Evolutionary conservation across 2,329 filamentous ascomycete genomes (phyloP), one percentile per base, ranked within the genome.

Genomic region (Chrysoporthe austroafricana): DNA sequence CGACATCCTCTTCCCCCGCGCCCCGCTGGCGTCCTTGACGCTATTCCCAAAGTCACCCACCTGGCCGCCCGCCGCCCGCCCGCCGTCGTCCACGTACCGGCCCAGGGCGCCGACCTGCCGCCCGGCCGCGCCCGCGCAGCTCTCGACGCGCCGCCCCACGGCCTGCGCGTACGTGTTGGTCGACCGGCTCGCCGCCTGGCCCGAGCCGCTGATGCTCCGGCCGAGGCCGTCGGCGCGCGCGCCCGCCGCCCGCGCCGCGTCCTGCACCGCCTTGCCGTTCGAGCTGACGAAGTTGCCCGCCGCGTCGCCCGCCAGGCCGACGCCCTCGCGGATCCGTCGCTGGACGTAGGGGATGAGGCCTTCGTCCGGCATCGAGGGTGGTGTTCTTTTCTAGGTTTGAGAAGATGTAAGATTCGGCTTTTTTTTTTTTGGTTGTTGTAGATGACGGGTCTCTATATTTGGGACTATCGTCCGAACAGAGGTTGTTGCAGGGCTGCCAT

Each of bases 211-310:
- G 11, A 69, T 34, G 62, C 65, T 60, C 7, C 66, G 68, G 26
- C 62, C 62, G 4, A 69, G 57, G 11, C 65, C 58, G 59, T 69
- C 66, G 52, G 61, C 60, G 32, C 68, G 52, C 9, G 43, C 44
- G 16, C 65, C 68, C 11, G 68, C 68, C 5, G 62, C 42, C 2
- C 42, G 63, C n/a, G 68, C 68, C 1, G 62, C 43, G 59, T 43
- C 26, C 43, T 69, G 68, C 42, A 68, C 61, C n/a, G 66, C 66
- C 39, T 65, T 63, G n/a, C 68, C 68, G 54, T 69, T 69, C 39
- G 58, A 46, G 58, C 58, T 63, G 62, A 68, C 62, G n/a, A 63
- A 65, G 39, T 69, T 69, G n/a, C 68, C 68, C 5, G 66, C 46
- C 13, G 68, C 54, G 65, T 69, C 68, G 52, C 68, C 68, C 2